Evolutionary conservation across 2,329 filamentous ascomycete species (phyloP).

Genomic region (Furcasterigmium furcatum): DNA sequence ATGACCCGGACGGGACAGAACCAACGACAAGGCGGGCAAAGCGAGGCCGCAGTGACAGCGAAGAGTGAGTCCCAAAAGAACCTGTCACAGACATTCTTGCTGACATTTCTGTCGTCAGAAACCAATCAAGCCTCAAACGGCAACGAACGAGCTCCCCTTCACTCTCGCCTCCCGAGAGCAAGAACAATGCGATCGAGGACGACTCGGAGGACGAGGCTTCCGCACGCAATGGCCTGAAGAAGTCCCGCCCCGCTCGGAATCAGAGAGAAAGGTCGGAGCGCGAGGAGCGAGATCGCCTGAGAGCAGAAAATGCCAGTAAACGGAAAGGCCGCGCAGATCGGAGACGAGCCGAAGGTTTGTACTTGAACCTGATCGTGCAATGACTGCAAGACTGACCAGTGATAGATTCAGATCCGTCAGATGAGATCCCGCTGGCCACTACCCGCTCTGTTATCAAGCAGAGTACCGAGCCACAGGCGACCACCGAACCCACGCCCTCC

Average conservation of each 20-base stretch:
- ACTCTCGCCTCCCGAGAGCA: conserved; percentile 54
- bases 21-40: conserved; percentile 65
- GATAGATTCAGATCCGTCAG: conserved; percentile 68
- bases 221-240: conserved; percentile 47
- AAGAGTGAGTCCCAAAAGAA: conserved; percentile 75
- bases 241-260: conserved; percentile 55
- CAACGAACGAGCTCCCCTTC: conserved; percentile 80
- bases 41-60: conserved; percentile 83
- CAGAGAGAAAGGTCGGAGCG: conserved; percentile 63
- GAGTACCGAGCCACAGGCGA: conserved; percentile 22
- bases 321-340: conserved; percentile 80
- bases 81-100: not conserved
- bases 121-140: conserved; percentile 70
- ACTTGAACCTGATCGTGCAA: conserved; percentile 10
- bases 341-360: conserved; percentile 74
- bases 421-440: conserved; percentile 59
- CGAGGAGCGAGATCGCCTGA: conserved; percentile 72
- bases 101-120: conserved; percentile 44
- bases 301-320: conserved; percentile 72
- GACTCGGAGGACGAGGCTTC: conserved; percentile 71
- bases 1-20: conserved; percentile 48
- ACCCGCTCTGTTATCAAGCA: conserved; percentile 18
- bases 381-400: conserved; percentile 30
- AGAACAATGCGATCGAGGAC: conserved; percentile 45
- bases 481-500: conserved; percentile 29